Evolutionary conservation across 768 basidiomycete genomes (phyloP), one percentile per base, ranked within the genome.

Genomic region (Mycena amicta): DNA sequence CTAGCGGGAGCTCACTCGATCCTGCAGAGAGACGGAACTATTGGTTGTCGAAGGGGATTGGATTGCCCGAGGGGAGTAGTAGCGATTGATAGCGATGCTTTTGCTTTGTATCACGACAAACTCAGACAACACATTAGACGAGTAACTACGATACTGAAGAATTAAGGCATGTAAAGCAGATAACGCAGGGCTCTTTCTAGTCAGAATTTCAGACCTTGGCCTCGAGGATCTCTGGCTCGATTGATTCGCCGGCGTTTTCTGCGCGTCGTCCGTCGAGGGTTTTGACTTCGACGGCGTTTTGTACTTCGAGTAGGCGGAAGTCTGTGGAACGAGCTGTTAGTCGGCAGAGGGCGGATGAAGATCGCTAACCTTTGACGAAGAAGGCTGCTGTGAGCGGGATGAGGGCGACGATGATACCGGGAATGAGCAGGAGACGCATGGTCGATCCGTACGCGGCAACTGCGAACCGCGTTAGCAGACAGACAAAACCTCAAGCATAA

Each of bases 211-310:
- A 52, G 11, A 52, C 50, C n/a, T 18, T 33, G 5, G 52, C 55
- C 18, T 57, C 33, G 6, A 63, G 45, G 33, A 63, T 40, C 23
- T 46, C 45, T 2, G 62, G 62, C 41, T 60, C 62, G 45, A 60
- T 60, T 1, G 62, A 63, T 49, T 63, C 62, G 23, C 62, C 59
- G 1, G 62, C 62, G 25, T 60, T 53, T 40, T 63, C 26, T n/a
- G 62, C 62, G 4, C 59, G 55, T 13, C 49, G 31, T 6, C 62
- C 62, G 29, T 63, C 62, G 12, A 63, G 45, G 1, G 54, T 63
- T 33, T 54, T 63, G 20, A 63, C 62, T n/a, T 85, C 85, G 33
- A 83, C 75, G 1, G 83, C 82, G 71, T 86, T 87, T 68, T 87
- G 86, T 31, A 72, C 73, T 62, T 84, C 79, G 25, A 78, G 76